Conservation (phyloP, 75 land plant species). For the Picea glauca region DNA sequence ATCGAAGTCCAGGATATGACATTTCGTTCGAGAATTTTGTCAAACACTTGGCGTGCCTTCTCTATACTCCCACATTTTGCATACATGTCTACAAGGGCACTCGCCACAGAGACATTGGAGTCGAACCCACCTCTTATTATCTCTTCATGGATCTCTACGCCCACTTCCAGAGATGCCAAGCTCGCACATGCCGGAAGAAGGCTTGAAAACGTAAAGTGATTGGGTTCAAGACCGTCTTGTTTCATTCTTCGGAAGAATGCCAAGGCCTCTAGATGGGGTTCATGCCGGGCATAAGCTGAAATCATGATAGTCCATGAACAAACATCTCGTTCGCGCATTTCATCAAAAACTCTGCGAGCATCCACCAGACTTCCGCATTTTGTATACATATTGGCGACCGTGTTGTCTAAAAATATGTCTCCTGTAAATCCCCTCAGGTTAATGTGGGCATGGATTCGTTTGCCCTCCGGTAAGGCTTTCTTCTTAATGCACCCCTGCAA, state of each 20-base stretch:
- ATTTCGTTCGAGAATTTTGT: neutral
- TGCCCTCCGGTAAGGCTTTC: no score
- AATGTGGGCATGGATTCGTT: no score
- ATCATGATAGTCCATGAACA: conserved; percentile 23
- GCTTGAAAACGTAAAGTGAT: conserved; percentile 15
- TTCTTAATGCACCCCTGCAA: no score
- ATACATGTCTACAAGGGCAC: conserved; percentile 24
- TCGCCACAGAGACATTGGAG: conserved; percentile 19
- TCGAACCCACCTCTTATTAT: conserved; percentile 18
- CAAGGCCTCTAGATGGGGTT: conserved; percentile 3
- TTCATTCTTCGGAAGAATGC: conserved; percentile 16
- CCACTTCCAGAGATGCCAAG: neutral
- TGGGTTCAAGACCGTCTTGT: conserved; percentile 16
- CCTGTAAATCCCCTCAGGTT: no score
- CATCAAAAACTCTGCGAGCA: conserved; percentile 11
- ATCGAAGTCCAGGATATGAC: conserved; percentile 11
- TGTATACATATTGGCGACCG: neutral
- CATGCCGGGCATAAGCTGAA: conserved; percentile 2
- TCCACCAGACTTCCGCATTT: conserved; percentile 15
- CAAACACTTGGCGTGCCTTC: conserved; percentile 21
- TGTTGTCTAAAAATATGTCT: neutral
- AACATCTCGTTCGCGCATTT: conserved; percentile 9
- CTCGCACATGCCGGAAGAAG: conserved; percentile 7
- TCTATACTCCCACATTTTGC: conserved; percentile 18
- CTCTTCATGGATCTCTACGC: conserved; percentile 8